These are phyloP conservation scores for Cyclotella cryptica DNA, from an alignment of 108 stramenopile species.

Conservation along the genomic window DNA sequence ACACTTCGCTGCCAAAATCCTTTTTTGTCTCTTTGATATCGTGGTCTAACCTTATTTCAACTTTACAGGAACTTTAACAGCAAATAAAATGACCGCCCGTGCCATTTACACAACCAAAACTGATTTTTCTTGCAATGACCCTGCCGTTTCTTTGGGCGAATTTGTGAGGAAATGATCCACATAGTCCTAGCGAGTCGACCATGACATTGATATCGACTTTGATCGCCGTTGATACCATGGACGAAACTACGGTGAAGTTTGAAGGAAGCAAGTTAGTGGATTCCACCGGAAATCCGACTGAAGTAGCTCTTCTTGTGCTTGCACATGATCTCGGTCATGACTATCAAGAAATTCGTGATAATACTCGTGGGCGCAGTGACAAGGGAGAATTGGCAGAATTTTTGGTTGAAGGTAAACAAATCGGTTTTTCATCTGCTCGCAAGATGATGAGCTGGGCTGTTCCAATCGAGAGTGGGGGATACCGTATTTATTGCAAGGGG, in stretches of 20 bases:
- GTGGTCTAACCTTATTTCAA: background rate
- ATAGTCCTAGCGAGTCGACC: conserved; percentile 36
- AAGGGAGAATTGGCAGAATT: conserved; percentile 65
- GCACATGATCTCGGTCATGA: conserved; percentile 68
- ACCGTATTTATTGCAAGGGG: conserved; percentile 88
- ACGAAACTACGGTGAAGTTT: conserved; percentile 74
- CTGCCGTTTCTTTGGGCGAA: conserved; percentile 55
- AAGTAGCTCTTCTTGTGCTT: conserved; percentile 89
- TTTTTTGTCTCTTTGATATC: background rate
- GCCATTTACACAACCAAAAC: conserved; percentile 58
- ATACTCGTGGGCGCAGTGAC: conserved; percentile 69
- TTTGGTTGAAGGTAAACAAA: conserved; percentile 77
- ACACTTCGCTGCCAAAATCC: too few relatives aligned
- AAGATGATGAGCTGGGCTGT: conserved; percentile 95
- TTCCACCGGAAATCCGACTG: conserved; percentile 93
- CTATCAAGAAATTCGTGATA: conserved; percentile 72
- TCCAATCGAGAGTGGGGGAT: conserved; percentile 68
- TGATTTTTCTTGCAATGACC: conserved; percentile 67
- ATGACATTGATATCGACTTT: conserved; percentile 58
- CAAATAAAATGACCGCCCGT: conserved; percentile 95
- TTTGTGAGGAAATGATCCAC: conserved; percentile 49
- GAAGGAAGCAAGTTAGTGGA: conserved; percentile 47
- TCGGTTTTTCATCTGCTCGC: conserved; percentile 89
- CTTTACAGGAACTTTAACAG: conserved; percentile 90
- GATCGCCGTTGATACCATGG: conserved; percentile 85